Base-by-base conservation (phyloP, 495 filamentous ascomycete species). In the Lentithecium fluviatile region DNA sequence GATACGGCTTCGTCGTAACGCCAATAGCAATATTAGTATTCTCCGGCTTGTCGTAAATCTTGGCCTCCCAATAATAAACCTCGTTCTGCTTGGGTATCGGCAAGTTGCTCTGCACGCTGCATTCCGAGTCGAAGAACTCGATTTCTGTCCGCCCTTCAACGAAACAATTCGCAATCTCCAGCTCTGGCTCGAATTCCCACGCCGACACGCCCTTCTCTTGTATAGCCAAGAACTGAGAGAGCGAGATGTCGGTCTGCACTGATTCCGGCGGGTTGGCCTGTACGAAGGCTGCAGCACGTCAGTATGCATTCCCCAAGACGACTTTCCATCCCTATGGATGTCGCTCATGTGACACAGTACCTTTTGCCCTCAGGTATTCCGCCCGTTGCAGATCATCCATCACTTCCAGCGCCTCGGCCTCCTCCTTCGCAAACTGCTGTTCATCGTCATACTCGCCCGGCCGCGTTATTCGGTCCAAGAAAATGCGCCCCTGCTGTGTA, bases 1-100 rank as follows among this genome's bases (percentile, higher is more conserved):
- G 94, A 75, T 97, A 98, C 10, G 94, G 94, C 69, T 97, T 97
- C 17, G 95, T 97, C 11, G 90, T 86, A 78, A 98, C 86, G 43
- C 94, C 94, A 58, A 98, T 88, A 66, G 86, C 91, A 42, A 98
- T 79, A 58, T 88, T 75, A 0, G 92, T 91, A 15, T 78, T 81
- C 36, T 97, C 94, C 2, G 94, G 93, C 74, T 97, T 97, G 53
- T 97, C 95, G 74, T 94, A 97, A 40, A 98, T 86, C 75, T 98
- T 98, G 13, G 94, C 90, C 70, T 98, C 94, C 94, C 94, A 98
- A 73, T 98, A 98, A 70, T 97, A 97, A 13, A 97, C 92, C 71
- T 98, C 94, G 67, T 98, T 97, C 70, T 98, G 94, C 72, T 98
- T 98, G 21, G 94, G 94, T 36, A 98, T 87, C 0, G 94, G 94